Evolutionary conservation across 108 stramenopile species (phyloP), one percentile per base, ranked within the genome.

Genomic region (Cylindrotheca fusiformis): DNA sequence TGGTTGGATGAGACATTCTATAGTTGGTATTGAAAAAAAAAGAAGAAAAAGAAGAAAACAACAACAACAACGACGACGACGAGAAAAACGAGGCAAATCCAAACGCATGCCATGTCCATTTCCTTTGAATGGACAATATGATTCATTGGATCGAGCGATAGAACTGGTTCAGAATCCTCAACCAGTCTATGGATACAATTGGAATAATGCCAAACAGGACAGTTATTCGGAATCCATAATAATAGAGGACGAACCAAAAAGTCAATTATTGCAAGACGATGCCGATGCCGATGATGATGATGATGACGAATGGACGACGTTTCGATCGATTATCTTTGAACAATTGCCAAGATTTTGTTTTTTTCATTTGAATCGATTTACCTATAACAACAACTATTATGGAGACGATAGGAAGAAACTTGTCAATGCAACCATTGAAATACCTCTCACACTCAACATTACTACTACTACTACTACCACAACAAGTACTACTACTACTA

Each of bases 281-380:
- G 1, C n/a, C 23, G 20, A 48, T 1, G 1, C 32, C 22, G 28
- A 41, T 32, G 32, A 32, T 14, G 29, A 52, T 46, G 50, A 61
- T 49, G 59, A 65, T 10, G 12, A 22, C 2, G 60, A 32, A 14
- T 69, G 66, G 60, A 55, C 19, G n/a, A 73, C 77, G 5, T 48
- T 48, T 48, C 68, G 56, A 51, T 19, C 25, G 31, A 49, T 69
- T 41, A 23, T 48, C 18, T 20, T 81, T 17, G 52, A 63, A 47
- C 2, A 20, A 3, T 14, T 81, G 2, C 80, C 80, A 21, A 46
- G 27, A 2, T 31, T 55, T 22, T 72, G 54, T 30, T 50, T 81
- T 14, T 24, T 81, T 10, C 65, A 72, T 32, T 31, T 76, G 47
- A 64, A 76, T 21, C 70, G 80, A 41, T 71, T 70, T 56, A 17